Conservation (phyloP, 129 eudicot species). For the Flaveria trinervia region DNA sequence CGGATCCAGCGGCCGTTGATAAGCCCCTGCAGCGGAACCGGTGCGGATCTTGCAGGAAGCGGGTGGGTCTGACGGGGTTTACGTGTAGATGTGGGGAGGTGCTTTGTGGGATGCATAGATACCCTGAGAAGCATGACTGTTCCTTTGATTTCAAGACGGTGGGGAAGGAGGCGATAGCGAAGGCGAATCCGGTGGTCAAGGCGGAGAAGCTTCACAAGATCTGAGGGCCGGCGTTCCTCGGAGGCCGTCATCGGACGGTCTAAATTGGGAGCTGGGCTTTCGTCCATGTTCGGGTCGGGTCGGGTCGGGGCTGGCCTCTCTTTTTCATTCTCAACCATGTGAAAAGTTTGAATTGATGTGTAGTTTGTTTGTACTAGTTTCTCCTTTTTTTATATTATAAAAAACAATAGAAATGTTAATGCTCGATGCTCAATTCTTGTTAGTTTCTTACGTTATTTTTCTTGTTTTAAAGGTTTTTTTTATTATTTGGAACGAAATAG, state of each 20-base stretch:
- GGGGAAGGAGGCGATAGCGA: constrained; percentile 59
- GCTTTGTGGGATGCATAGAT: constrained; percentile 68
- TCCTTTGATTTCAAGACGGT: constrained; percentile 51
- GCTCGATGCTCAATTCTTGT: neutral
- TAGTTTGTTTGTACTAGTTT: constrained; percentile 28
- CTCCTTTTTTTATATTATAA: constrained; percentile 2
- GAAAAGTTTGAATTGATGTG: constrained; percentile 35
- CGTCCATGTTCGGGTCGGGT: constrained; percentile 25
- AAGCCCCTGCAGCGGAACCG: constrained; percentile 35
- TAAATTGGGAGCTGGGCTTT: neutral
- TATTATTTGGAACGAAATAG: too few relatives aligned
- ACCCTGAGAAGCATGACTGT: constrained; percentile 64
- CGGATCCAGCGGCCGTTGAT: neutral
- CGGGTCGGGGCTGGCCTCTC: neutral
- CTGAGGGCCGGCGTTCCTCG: constrained; percentile 36
- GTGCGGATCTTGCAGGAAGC: constrained; percentile 54
- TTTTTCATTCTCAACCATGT: constrained; percentile 25
- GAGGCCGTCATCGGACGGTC: constrained; percentile 18
- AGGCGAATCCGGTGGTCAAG: constrained; percentile 65
- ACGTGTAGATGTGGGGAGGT: constrained; percentile 54
- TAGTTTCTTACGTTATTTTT: too few relatives aligned
- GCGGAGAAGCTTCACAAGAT: constrained; percentile 59
- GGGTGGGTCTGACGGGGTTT: constrained; percentile 65
- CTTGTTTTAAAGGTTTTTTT: too few relatives aligned
- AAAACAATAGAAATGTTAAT: constrained; percentile 6